Percentiles rank a stretch among this genome's conserved stretches.
Conservation (phyloP, 73 alveolate species). For the Paramecium octaurelia region DNA sequence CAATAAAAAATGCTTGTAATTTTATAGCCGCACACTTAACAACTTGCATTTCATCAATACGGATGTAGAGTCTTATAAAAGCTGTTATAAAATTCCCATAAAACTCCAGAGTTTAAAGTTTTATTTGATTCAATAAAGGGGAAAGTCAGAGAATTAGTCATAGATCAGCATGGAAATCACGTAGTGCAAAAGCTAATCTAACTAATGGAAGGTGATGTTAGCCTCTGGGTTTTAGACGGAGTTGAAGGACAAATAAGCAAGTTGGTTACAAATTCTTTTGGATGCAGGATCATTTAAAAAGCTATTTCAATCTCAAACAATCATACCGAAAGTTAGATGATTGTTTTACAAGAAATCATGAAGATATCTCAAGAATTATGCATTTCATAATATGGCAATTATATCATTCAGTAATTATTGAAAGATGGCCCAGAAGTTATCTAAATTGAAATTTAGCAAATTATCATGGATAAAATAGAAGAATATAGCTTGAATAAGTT, state of each 20-base stretch:
- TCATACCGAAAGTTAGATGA: slow-evolving; percentile 52
- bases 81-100: slow-evolving; percentile 60
- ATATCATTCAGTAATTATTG: slow-evolving; percentile 67
- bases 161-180: slow-evolving; percentile 81
- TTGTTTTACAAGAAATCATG: slow-evolving; percentile 59
- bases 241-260: neutral
- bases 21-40: slow-evolving; percentile 63
- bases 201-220: neutral
- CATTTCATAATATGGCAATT: slow-evolving; percentile 73
- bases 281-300: slow-evolving; percentile 68
- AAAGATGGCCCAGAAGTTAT: slow-evolving; percentile 59
- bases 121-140: slow-evolving; percentile 61
- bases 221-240: slow-evolving; percentile 37
- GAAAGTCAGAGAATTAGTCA: slow-evolving; percentile 66
- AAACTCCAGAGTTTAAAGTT: slow-evolving; percentile 33
- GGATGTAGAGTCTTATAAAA: slow-evolving; percentile 77
- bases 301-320: slow-evolving; percentile 65
- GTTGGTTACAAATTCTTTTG: slow-evolving; percentile 3
- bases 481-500: slow-evolving; percentile 70
- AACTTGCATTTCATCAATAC: slow-evolving; percentile 68
- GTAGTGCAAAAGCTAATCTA: slow-evolving; percentile 21
- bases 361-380: slow-evolving; percentile 66
- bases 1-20: slow-evolving; percentile 52
- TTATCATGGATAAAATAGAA: slow-evolving; percentile 59
- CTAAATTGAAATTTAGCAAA: slow-evolving; percentile 45